phyloP scores from a whole-genome alignment of 768 basidiomycete species.

The Rhizopogon sp. region DNA sequence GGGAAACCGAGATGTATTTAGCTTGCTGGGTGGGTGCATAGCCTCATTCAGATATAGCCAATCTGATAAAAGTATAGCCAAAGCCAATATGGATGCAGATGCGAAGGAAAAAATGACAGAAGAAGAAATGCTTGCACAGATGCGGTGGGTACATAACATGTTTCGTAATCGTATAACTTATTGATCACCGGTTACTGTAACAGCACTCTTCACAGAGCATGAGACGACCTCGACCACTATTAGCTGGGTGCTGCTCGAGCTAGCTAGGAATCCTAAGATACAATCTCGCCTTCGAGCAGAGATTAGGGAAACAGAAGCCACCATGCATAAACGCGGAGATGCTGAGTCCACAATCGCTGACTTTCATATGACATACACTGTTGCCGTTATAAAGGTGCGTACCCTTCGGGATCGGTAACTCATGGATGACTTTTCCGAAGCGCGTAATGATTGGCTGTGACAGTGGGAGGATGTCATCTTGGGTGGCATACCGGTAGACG shows the following conservation, averaged over 20 bases:
- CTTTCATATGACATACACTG: constrained; percentile 46
- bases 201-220: constrained; percentile 49
- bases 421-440: constrained; percentile 37
- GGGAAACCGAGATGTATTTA: constrained; percentile 9
- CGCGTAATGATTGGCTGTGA: constrained; percentile 44
- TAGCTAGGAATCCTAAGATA: constrained; percentile 51
- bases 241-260: constrained; percentile 59
- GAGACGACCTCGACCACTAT: constrained; percentile 59
- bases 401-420: constrained; percentile 46
- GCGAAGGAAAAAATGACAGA: constrained; percentile 19
- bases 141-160: constrained; percentile 12
- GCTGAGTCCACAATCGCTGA: constrained; percentile 35
- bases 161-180: not conserved
- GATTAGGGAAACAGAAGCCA: constrained; percentile 24
- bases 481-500: constrained; percentile 44
- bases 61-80: constrained; percentile 10
- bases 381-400: constrained; percentile 42
- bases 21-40: constrained; percentile 33
- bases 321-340: constrained; percentile 31
- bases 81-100: constrained; percentile 23
- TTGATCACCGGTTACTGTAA: not conserved
- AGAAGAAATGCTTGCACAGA: constrained; percentile 8
- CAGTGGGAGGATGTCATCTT: constrained; percentile 57
- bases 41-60: not conserved
- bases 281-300: constrained; percentile 63